Evolutionary conservation across 192 early-diverging fungal genomes (phyloP).

Genomic region (Umbelopsis sp.): DNA sequence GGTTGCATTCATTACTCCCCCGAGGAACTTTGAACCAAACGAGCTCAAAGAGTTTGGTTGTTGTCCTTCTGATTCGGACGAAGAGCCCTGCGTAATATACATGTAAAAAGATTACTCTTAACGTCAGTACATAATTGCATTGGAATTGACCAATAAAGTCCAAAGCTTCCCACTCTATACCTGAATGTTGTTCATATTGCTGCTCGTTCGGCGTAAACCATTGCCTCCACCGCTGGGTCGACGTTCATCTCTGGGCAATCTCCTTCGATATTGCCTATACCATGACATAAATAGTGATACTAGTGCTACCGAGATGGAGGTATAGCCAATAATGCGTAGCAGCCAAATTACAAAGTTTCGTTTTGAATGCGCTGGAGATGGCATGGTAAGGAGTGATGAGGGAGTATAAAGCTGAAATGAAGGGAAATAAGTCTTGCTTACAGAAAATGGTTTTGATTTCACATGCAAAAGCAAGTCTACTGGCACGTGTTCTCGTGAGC

Average conservation of each 20-base stretch:
- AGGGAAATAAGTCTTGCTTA: conserved; percentile 8
- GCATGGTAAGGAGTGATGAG: conserved; percentile 6
- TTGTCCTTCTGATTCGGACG: neutral
- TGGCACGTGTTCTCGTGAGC: neutral
- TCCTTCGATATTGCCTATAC: conserved; percentile 21
- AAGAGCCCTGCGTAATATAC: neutral
- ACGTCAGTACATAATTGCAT: neutral
- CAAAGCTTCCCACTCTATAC: neutral
- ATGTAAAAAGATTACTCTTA: neutral
- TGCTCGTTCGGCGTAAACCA: neutral
- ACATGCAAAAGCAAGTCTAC: conserved; percentile 10
- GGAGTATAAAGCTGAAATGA: neutral
- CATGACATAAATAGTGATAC: conserved; percentile 26
- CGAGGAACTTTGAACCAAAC: conserved; percentile 38
- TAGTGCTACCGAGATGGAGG: conserved; percentile 32
- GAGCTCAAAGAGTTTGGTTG: conserved; percentile 36
- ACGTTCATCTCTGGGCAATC: conserved; percentile 13
- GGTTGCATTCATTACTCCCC: conserved; percentile 30
- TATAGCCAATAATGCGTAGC: conserved; percentile 31
- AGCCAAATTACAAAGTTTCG: conserved; percentile 27
- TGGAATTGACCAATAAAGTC: too few relatives aligned
- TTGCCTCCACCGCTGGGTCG: neutral
- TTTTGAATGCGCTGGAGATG: neutral
- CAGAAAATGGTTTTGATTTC: conserved; percentile 4
- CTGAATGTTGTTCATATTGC: conserved; percentile 3